A percentile compares a stretch with the other conserved stretches of the same genome.
phyloP scores from a whole-genome alignment of 73 alveolate species.

The Tetrahymena malaccensis region DNA sequence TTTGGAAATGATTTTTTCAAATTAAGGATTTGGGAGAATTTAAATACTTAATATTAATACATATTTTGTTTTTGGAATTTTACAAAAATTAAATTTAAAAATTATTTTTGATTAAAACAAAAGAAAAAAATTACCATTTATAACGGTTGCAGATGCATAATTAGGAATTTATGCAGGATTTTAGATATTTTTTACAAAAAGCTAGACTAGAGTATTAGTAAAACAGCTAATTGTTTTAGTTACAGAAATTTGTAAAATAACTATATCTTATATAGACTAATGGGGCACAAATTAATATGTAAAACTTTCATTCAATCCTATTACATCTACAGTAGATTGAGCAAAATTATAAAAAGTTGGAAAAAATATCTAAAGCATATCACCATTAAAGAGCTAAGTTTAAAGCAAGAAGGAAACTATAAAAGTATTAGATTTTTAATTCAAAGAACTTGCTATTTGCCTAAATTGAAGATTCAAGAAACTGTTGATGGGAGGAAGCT shows the following conservation, averaged over 20 bases:
- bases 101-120: too few species aligned
- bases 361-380: not conserved
- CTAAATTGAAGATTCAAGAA: not conserved
- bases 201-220: too few species aligned
- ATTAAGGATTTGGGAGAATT: too few species aligned
- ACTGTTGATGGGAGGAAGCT: not conserved
- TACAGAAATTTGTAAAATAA: not conserved
- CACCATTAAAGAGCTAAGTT: not conserved
- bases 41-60: too few species aligned
- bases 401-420: not conserved
- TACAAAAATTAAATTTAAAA: too few species aligned
- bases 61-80: too few species aligned
- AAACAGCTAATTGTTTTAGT: too few species aligned
- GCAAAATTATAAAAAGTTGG: not conserved
- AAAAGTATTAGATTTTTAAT: not conserved
- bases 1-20: too few species aligned
- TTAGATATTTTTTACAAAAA: too few species aligned
- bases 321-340: not conserved
- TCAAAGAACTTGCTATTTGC: not conserved
- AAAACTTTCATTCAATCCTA: not conserved
- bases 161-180: too few species aligned
- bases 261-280: not conserved
- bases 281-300: not conserved
- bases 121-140: too few species aligned
- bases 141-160: too few species aligned